phyloP scores from a whole-genome alignment of 2,329 filamentous ascomycete species.

The Mariannaea sp. region DNA sequence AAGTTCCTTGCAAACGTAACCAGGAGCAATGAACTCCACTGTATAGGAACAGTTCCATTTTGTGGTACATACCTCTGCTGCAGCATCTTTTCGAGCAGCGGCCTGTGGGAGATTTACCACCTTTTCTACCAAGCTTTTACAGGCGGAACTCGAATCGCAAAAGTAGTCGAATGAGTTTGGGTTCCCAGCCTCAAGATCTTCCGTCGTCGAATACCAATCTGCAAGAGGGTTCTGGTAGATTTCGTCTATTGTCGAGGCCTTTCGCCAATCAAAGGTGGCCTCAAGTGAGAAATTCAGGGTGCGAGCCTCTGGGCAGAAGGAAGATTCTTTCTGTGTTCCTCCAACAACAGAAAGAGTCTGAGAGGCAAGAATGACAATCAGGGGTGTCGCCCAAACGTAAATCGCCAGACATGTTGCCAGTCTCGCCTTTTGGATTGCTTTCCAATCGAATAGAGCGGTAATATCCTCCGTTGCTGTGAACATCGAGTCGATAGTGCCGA shows the following conservation, averaged over 20 bases:
- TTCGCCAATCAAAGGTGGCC: background rate
- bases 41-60: constrained; percentile 12
- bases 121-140: background rate
- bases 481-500: constrained; percentile 3
- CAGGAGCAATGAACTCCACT: background rate
- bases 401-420: constrained; percentile 4
- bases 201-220: background rate
- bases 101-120: background rate
- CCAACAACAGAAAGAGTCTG: background rate
- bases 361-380: constrained; percentile 2
- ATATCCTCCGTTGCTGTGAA: constrained; percentile 16
- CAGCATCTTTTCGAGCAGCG: background rate
- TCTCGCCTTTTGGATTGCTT: background rate
- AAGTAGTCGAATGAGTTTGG: background rate
- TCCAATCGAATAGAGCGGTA: background rate
- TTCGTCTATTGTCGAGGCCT: background rate
- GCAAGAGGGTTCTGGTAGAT: background rate
- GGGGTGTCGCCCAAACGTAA: constrained; percentile 1
- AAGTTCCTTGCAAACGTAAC: constrained; percentile 15
- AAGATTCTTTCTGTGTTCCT: background rate
- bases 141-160: background rate
- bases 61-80: background rate
- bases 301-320: background rate
- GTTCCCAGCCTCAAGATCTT: background rate
- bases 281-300: constrained; percentile 1